Evolutionary conservation across 1,139 yeast genomes (phyloP), one percentile per base, ranked within the genome.

Genomic region (Taphrina communis): DNA sequence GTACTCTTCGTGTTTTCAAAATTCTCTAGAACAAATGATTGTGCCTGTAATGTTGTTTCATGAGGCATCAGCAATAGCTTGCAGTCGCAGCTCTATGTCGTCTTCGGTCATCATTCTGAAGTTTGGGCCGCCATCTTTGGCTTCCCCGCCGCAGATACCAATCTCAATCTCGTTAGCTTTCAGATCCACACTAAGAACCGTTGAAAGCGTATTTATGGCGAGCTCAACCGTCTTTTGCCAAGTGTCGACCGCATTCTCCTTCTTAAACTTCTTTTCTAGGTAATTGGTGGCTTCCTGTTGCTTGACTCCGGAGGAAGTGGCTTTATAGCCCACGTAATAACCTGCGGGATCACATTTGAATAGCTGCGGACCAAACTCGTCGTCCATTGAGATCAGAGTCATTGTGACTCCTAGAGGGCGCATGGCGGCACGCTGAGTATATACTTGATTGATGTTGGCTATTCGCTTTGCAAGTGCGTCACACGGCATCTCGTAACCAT

Each of bases 371-470:
- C 98, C 99, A 71, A 82, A 79, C 77, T 88, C 94, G 76, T 90
- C 97, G 78, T 93, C 98, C 70, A 89, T 88, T 63, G 95, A 87
- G 71, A 93, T 85, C 76, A 94, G 89, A 31, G 97, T 92, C 76
- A 92, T 84, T 21, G 72, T 59, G 21, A 69, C 69, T 14, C 74
- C 75, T 73, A 93, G 83, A 38, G 99, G 99, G 79, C 99, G 86
- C 98, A 94, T 94, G 79, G 94, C 94, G n/a, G 99, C 99, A 77
- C 98, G 85, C 80, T 94, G 99, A 58, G 99, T 94, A 79, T 92
- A 94, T 73, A 94, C 86, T 82, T 94, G 99, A 62, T 96, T 89
- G 75, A 92, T 81, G 77, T 94, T 94, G 70, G 98, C 99, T 89
- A 94, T 88, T 77, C 97, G 85, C 81, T 93, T 94, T 63, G 97